Percentiles rank a stretch among this genome's conserved stretches.
Evolutionary conservation across 257 asterid species (phyloP).

Genomic region (Lycium ferocissimum): DNA sequence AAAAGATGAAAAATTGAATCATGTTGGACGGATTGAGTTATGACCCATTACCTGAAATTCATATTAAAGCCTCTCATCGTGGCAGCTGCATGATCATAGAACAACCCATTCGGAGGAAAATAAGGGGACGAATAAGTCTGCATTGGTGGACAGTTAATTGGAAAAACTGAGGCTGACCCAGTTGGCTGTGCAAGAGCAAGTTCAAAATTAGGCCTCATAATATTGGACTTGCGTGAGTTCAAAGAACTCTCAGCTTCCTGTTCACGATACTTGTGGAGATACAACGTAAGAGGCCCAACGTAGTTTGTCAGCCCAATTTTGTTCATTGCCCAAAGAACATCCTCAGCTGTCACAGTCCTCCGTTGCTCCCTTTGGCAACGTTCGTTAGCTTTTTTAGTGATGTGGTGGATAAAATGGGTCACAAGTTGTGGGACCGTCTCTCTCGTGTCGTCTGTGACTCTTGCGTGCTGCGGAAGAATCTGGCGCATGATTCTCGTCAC

Average conservation of each 20-base stretch:
- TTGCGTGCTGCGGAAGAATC: neutral
- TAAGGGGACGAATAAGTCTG: neutral
- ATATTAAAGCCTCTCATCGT: neutral
- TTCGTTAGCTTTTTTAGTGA: conserved; percentile 12
- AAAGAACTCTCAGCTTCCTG: neutral
- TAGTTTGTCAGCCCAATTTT: conserved; percentile 29
- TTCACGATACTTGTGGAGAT: conserved; percentile 35
- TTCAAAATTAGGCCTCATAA: neutral
- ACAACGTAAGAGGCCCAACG: conserved; percentile 31
- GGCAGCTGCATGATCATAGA: neutral
- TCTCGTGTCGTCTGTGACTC: neutral
- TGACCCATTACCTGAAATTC: neutral
- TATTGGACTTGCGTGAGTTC: neutral
- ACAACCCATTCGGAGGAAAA: neutral
- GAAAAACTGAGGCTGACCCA: neutral
- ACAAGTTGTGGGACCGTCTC: neutral
- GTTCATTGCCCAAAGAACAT: conserved; percentile 22
- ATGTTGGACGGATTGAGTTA: neutral
- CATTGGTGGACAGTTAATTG: neutral
- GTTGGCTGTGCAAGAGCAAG: neutral
- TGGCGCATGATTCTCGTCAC: conserved; percentile 21
- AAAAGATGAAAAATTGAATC: no score
- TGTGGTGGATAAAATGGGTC: neutral
- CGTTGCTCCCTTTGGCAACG: neutral
- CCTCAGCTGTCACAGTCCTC: neutral